phyloP scores from a whole-genome alignment of 768 basidiomycete species.

The Naganishia onofrii region DNA sequence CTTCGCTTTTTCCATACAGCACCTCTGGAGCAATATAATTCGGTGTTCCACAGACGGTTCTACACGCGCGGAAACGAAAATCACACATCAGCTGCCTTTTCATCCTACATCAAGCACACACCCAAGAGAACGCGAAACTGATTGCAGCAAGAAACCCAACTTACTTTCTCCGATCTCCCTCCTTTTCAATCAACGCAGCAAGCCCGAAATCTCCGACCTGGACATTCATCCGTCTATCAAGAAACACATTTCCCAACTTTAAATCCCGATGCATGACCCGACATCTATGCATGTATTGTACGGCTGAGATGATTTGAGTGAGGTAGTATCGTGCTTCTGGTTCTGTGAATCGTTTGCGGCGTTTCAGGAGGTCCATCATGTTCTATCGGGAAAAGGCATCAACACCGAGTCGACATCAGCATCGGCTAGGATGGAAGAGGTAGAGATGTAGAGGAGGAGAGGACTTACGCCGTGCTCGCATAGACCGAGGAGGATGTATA shows the following conservation, averaged over 20 bases:
- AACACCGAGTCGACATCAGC: slow-evolving; percentile 56
- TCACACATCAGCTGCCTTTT: background rate
- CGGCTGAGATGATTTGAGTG: slow-evolving; percentile 90
- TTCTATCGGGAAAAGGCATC: slow-evolving; percentile 56
- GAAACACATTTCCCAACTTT: slow-evolving; percentile 93
- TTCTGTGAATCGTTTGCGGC: slow-evolving; percentile 81
- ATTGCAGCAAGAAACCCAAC: slow-evolving; percentile 35
- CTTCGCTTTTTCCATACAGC: slow-evolving; percentile 60
- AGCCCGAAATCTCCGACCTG: slow-evolving; percentile 97
- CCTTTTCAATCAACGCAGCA: slow-evolving; percentile 92
- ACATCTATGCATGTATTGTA: slow-evolving; percentile 94
- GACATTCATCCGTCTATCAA: slow-evolving; percentile 71
- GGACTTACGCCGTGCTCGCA: slow-evolving; percentile 72
- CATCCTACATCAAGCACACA: slow-evolving; percentile 4
- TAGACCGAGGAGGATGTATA: slow-evolving; percentile 94
- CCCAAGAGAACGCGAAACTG: background rate
- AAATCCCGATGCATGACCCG: slow-evolving; percentile 97
- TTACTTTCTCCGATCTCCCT: slow-evolving; percentile 90
- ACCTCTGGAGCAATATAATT: slow-evolving; percentile 99
- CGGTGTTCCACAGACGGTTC: slow-evolving; percentile 94
- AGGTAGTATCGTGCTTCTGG: slow-evolving; percentile 89
- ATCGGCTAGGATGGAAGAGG: background rate
- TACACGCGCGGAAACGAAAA: slow-evolving; percentile 30
- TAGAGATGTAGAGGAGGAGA: background rate
- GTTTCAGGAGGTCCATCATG: slow-evolving; percentile 68